Evolutionary conservation across 768 basidiomycete genomes (phyloP), one percentile per base, ranked within the genome.

Genomic region (Mycena amicta): DNA sequence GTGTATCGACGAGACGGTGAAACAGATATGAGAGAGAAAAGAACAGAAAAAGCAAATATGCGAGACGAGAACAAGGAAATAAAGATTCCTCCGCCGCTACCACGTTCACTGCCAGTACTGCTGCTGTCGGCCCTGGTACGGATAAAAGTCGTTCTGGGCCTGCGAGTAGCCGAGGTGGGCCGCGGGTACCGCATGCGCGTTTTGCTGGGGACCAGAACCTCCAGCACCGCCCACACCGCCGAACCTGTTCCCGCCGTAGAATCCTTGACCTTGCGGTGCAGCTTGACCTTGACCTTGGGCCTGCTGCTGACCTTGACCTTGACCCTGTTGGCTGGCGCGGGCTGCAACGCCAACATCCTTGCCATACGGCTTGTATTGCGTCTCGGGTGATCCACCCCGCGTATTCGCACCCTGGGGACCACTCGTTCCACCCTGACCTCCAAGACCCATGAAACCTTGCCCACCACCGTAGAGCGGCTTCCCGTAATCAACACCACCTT

Each of bases 301-400:
- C 54, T 79, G 82, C 51, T 78, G 82, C 52, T 45, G 43, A 45
- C 43, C 43, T 23, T 83, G 81, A 52, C 66, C 68, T 54, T 83
- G 82, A 28, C 81, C 83, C 54, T 83, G 82, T 18, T 77, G 83
- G 43, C 80, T 82, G 37, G 84, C 85, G 40, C 79, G 79, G 54
- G 80, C 76, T 33, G 77, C 79, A 20, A 78, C 73, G 2, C 80
- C 78, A 37, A 83, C 83, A 56, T 89, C 90, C 75, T 90, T 89
- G 3, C 81, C 83, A 67, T 91, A 92, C 12, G 88, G 86, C 68
- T 92, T 92, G 74, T 90, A 92, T 16, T 87, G 74, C 6, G 84
- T 75, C 71, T 92, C 90, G 1, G 90, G 89, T 5, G 89, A 90
- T 15, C 78, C 76, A 30, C 80, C 83, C 20, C 78, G 77, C 15